Conservation (phyloP, 257 asterid genomes). For the Solanum chilense region DNA sequence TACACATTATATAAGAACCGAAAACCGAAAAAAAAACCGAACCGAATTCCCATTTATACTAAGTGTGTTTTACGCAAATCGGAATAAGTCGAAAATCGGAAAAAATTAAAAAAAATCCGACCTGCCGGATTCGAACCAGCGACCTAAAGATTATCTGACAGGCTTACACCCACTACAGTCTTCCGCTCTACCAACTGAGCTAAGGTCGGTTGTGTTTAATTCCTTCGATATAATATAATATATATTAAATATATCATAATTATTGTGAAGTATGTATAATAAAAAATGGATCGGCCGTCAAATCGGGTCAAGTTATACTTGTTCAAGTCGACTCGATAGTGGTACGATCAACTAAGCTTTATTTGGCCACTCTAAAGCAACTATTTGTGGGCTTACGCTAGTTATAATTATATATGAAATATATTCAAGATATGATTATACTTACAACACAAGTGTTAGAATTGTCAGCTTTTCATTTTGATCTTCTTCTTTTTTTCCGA, state of each 20-base stretch:
- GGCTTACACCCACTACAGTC: neutral
- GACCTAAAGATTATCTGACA: neutral
- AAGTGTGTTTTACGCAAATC: too few relatives aligned
- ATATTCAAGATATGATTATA: too few relatives aligned
- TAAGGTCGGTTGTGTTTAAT: neutral
- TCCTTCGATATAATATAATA: fast-evolving
- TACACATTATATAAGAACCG: too few relatives aligned
- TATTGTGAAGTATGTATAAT: neutral
- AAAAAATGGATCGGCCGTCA: neutral
- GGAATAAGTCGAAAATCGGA: neutral
- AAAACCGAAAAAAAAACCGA: too few relatives aligned
- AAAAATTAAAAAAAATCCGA: neutral
- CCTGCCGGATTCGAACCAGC: conserved; percentile 3
- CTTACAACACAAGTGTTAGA: neutral
- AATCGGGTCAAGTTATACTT: neutral
- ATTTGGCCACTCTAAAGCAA: neutral
- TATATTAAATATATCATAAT: neutral
- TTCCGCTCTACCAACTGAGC: conserved; percentile 4
- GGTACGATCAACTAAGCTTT: neutral
- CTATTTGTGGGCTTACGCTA: neutral
- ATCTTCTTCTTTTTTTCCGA: too few relatives aligned
- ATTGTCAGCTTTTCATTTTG: neutral
- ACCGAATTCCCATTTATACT: too few relatives aligned
- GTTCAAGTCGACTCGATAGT: neutral
- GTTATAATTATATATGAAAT: neutral